Conservation (phyloP, 2,329 filamentous ascomycete genomes). For the Verticillium nubilum region DNA sequence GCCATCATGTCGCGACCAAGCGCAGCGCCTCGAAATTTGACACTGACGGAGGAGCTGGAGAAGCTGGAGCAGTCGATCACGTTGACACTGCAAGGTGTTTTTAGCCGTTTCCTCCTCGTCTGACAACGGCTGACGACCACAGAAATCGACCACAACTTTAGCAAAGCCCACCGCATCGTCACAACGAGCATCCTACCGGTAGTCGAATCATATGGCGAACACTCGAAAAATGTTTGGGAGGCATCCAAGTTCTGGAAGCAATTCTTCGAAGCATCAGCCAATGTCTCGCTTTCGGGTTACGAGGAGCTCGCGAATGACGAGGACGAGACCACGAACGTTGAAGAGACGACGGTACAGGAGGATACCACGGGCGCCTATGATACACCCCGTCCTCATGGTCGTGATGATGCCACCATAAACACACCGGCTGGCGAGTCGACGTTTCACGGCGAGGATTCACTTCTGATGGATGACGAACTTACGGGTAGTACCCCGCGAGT, state of each 20-base stretch:
- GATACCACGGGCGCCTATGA: slow-evolving; percentile 39
- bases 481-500: slow-evolving; percentile 64
- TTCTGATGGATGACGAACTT: slow-evolving; percentile 62
- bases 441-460: slow-evolving; percentile 53
- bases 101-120: not conserved
- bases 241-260: slow-evolving; percentile 99
- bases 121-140: slow-evolving; percentile 2
- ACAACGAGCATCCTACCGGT: slow-evolving; percentile 88
- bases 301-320: slow-evolving; percentile 75
- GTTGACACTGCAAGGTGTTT: slow-evolving; percentile 78
- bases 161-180: slow-evolving; percentile 91
- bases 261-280: slow-evolving; percentile 98
- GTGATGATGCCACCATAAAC: slow-evolving; percentile 31
- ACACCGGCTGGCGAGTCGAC: slow-evolving; percentile 25
- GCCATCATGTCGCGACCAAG: slow-evolving; percentile 44
- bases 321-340: slow-evolving; percentile 34
- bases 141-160: slow-evolving; percentile 99
- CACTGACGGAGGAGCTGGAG: slow-evolving; percentile 91
- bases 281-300: slow-evolving; percentile 92
- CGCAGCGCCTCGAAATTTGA: slow-evolving; percentile 52
- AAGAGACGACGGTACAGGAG: slow-evolving; percentile 51
- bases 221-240: slow-evolving; percentile 93
- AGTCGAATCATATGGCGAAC: slow-evolving; percentile 91
- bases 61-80: slow-evolving; percentile 96
- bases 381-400: slow-evolving; percentile 33